These are phyloP conservation scores for Jacaranda mimosifolia DNA, from an alignment of 257 asterid genomes.

Conservation along the genomic window DNA sequence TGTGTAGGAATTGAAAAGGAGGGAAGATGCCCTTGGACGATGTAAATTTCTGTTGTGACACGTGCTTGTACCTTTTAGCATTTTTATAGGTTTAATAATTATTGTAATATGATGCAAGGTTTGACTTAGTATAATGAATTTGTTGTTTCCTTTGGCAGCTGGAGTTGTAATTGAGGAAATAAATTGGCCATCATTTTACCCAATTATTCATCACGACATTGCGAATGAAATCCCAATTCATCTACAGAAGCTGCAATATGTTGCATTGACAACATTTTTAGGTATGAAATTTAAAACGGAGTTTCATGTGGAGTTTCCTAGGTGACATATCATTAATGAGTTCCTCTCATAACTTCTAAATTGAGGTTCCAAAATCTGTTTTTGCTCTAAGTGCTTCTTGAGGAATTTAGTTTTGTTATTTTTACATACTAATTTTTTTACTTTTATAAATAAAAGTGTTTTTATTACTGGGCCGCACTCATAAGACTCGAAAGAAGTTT, in stretches of 20 bases:
- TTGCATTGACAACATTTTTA: constrained; percentile 81
- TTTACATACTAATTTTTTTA: no score
- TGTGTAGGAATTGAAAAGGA: constrained; percentile 82
- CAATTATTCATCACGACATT: constrained; percentile 89
- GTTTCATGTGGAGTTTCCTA: neutral
- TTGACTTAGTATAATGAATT: neutral
- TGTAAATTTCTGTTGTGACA: constrained; percentile 46
- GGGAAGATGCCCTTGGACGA: constrained; percentile 74
- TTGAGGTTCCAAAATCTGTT: no score
- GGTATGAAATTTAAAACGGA: constrained; percentile 56
- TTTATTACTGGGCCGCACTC: no score
- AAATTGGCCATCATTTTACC: constrained; percentile 91
- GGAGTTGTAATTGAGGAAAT: constrained; percentile 88
- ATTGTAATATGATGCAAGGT: constrained; percentile 6
- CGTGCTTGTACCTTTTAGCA: neutral
- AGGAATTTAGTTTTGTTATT: no score
- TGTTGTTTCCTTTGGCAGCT: constrained; percentile 53
- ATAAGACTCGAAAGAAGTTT: no score
- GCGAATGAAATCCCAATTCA: constrained; percentile 88
- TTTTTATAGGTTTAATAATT: neutral
- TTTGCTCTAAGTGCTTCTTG: neutral
- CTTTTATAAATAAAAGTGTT: no score
- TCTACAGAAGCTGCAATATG: constrained; percentile 87
- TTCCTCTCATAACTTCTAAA: no score
- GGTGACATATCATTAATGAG: no score